Conservation (phyloP, 177 flowering plant species). For the Tripterygium wilfordii region DNA sequence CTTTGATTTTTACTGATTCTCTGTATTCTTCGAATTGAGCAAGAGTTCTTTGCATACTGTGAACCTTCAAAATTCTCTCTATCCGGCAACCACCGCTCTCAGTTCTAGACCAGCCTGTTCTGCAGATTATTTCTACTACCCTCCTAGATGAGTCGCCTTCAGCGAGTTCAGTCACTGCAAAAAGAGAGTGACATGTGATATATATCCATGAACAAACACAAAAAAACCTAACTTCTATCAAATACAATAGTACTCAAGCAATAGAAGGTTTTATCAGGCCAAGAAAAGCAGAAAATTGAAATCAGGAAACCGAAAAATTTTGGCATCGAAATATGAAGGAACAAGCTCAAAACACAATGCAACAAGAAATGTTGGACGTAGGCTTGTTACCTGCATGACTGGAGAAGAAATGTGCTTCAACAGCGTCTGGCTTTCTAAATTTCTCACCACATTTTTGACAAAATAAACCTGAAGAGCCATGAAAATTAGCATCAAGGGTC, state of each 20-base stretch:
- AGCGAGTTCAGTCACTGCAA: constrained; percentile 71
- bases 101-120: constrained; percentile 55
- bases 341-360: too few species aligned
- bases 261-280: too few species aligned
- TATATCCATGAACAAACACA: background rate
- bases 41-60: constrained; percentile 76
- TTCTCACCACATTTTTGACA: constrained; percentile 28
- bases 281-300: too few species aligned
- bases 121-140: constrained; percentile 83
- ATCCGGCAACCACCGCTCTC: constrained; percentile 45
- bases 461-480: background rate
- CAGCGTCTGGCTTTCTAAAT: constrained; percentile 17
- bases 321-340: too few species aligned
- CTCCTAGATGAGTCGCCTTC: constrained; percentile 91
- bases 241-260: too few species aligned
- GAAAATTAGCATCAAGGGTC: constrained; percentile 1
- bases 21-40: constrained; percentile 82
- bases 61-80: constrained; percentile 78
- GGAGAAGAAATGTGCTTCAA: constrained; percentile 31
- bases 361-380: too few species aligned
- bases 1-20: constrained; percentile 71
- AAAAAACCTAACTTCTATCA: too few species aligned
- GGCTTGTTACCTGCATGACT: constrained; percentile 34
- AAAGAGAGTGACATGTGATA: constrained; percentile 1
- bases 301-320: too few species aligned